Conservation (phyloP, 2,329 filamentous ascomycete species). For the Helotiales sp. region DNA sequence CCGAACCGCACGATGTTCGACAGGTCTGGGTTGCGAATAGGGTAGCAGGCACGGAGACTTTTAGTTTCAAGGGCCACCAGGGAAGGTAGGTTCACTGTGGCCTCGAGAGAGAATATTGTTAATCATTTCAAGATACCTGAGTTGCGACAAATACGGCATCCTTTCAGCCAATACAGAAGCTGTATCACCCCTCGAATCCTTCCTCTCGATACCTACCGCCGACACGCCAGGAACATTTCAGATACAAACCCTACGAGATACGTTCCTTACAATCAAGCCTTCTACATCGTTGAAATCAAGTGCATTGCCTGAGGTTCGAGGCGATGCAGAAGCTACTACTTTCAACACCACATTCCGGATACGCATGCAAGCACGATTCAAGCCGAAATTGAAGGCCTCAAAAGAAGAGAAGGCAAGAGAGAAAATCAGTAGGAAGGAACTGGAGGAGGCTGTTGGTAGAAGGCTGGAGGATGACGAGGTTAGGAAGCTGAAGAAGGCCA, state of each 20-base stretch:
- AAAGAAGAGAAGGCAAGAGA: constrained; percentile 85
- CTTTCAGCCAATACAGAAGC: constrained; percentile 80
- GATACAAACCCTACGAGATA: constrained; percentile 74
- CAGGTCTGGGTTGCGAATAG: constrained; percentile 93
- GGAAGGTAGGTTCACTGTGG: constrained; percentile 64
- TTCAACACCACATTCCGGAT: constrained; percentile 78
- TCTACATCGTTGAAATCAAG: constrained; percentile 52
- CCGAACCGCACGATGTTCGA: constrained; percentile 93
- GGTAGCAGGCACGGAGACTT: constrained; percentile 79
- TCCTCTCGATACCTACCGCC: constrained; percentile 66
- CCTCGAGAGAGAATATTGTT: constrained; percentile 12
- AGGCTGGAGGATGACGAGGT: constrained; percentile 85
- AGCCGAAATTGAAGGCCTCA: constrained; percentile 76
- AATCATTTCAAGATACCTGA: constrained; percentile 67
- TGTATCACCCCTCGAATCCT: constrained; percentile 83
- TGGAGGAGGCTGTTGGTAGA: constrained; percentile 81
- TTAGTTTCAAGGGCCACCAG: constrained; percentile 89
- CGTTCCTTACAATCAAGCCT: constrained; percentile 68
- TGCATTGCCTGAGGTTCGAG: constrained; percentile 68
- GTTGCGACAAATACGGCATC: constrained; percentile 82
- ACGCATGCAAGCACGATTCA: constrained; percentile 94
- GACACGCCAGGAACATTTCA: constrained; percentile 75
- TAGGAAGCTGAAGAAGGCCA: constrained; percentile 77
- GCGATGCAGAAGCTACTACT: constrained; percentile 70
- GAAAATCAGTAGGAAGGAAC: constrained; percentile 83